Conservation (phyloP, 129 eudicot genomes). For the Helianthus tuberosus region DNA sequence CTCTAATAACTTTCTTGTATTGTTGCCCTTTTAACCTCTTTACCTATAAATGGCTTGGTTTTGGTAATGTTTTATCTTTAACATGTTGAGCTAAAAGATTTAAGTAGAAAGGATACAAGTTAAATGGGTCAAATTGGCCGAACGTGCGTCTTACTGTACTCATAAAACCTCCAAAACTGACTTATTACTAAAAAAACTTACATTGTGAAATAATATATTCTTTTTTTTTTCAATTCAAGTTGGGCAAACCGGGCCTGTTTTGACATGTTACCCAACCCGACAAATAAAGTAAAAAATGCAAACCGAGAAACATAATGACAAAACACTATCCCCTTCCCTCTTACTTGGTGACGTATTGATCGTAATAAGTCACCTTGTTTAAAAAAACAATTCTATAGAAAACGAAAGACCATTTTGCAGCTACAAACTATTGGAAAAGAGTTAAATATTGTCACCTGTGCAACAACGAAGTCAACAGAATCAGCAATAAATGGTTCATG, state of each 20-base stretch:
- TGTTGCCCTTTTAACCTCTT: neutral
- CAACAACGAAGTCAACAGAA: slow-evolving; percentile 94
- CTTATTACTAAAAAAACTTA: neutral
- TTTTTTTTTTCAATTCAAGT: too few relatives aligned
- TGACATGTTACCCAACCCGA: too few relatives aligned
- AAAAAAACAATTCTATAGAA: neutral
- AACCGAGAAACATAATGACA: neutral
- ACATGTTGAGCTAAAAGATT: neutral
- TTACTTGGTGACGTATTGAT: neutral
- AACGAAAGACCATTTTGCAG: neutral
- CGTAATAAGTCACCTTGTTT: neutral
- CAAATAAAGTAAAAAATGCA: too few relatives aligned
- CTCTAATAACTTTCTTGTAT: neutral
- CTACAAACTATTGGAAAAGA: neutral
- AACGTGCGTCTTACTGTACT: neutral
- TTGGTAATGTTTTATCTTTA: neutral
- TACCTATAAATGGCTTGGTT: neutral
- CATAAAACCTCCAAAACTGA: neutral
- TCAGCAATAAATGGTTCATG: slow-evolving; percentile 98
- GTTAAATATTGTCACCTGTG: slow-evolving; percentile 64
- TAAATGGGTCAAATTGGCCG: neutral
- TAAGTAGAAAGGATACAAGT: neutral
- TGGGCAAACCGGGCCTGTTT: too few relatives aligned
- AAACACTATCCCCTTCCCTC: neutral
- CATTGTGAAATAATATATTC: neutral